Evolutionary conservation across 2,329 filamentous ascomycete species (phyloP).

Genomic region (Thielaviopsis euricoi): DNA sequence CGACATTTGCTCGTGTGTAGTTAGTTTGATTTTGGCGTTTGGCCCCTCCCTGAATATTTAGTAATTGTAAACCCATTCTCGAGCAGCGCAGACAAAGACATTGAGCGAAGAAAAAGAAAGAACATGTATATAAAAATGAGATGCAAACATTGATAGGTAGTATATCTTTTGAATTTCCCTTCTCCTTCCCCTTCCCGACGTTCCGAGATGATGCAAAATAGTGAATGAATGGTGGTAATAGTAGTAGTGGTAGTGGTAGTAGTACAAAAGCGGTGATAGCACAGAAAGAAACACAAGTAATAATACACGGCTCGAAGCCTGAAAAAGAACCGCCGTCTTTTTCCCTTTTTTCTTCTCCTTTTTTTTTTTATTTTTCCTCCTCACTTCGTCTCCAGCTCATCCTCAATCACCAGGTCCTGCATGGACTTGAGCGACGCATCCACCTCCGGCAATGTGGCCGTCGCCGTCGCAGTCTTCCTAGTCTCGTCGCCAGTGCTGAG

Average conservation of each 20-base stretch:
- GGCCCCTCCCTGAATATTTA: not conserved
- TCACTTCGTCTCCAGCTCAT: not conserved
- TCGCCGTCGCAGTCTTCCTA: not conserved
- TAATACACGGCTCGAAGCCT: conserved; percentile 7
- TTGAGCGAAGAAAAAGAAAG: not conserved
- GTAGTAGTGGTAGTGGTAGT: not conserved
- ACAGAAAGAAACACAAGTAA: not conserved
- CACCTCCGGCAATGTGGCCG: not conserved
- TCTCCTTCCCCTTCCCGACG: no score
- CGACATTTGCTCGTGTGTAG: not conserved
- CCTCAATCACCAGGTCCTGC: conserved; percentile 2
- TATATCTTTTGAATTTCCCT: not conserved
- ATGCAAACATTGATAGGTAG: not conserved
- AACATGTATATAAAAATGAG: not conserved
- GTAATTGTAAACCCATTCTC: no score
- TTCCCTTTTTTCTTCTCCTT: not conserved
- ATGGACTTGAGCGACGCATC: not conserved
- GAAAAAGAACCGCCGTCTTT: not conserved
- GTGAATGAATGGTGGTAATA: not conserved
- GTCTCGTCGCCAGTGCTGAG: not conserved
- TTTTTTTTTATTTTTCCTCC: not conserved
- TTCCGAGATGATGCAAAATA: conserved; percentile 1
- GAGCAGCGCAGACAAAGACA: no score
- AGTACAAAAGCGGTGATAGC: not conserved
- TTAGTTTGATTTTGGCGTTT: not conserved